These are phyloP conservation scores for Hericium coralloides DNA, from an alignment of 768 basidiomycete genomes.

Conservation along the genomic window DNA sequence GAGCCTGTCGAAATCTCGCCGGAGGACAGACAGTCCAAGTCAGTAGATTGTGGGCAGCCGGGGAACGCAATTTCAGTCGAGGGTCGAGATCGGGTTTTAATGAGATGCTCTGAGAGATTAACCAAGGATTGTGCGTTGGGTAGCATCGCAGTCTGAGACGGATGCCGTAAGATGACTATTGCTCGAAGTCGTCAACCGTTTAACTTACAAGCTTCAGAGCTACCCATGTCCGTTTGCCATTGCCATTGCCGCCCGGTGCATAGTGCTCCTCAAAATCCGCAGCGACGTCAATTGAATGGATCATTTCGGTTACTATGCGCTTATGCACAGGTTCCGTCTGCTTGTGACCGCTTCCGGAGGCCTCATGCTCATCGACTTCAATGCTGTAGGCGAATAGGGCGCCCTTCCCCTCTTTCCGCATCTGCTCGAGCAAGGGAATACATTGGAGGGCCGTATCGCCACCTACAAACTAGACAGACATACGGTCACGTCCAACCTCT, in stretches of 20 bases:
- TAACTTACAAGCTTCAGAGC: slow-evolving; percentile 70
- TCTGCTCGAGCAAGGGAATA: slow-evolving; percentile 49
- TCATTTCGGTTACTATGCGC: slow-evolving; percentile 64
- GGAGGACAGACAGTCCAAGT: slow-evolving; percentile 42
- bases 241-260: slow-evolving; percentile 8
- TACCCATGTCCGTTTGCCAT: slow-evolving; percentile 64
- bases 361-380: slow-evolving; percentile 63
- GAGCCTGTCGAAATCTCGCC: slow-evolving; percentile 12
- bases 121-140: slow-evolving; percentile 52
- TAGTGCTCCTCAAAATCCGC: slow-evolving; percentile 67
- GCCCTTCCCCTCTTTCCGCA: slow-evolving; percentile 66
- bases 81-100: slow-evolving; percentile 29
- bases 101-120: slow-evolving; percentile 52
- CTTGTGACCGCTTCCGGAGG: slow-evolving; percentile 24
- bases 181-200: not conserved
- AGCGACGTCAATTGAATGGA: slow-evolving; percentile 66
- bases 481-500: not conserved
- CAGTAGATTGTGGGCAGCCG: slow-evolving; percentile 51
- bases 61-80: slow-evolving; percentile 49
- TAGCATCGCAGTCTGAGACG: slow-evolving; percentile 53
- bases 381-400: slow-evolving; percentile 77
- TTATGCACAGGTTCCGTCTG: slow-evolving; percentile 36
- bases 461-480: slow-evolving; percentile 63
- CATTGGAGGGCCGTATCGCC: slow-evolving; percentile 72
- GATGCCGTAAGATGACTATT: not conserved